phyloP scores from a whole-genome alignment of 2,329 filamentous ascomycete genomes.

The Sclerotinia glacialis region DNA sequence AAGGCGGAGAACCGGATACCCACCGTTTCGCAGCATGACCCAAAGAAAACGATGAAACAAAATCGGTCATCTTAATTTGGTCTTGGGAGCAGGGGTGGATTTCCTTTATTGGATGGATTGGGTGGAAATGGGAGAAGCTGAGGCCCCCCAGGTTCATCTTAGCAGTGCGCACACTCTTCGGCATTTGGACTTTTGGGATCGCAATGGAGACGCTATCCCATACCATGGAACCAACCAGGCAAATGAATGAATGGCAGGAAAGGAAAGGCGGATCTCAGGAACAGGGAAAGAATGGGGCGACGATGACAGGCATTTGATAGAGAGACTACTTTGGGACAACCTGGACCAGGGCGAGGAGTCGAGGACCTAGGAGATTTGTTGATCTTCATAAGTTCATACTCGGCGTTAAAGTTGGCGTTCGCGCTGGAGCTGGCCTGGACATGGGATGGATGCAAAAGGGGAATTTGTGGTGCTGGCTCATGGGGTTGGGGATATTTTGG shows the following conservation, averaged over 20 bases:
- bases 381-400: constrained; percentile 13
- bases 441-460: constrained; percentile 1
- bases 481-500: not conserved
- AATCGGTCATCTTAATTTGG: constrained; percentile 4
- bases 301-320: constrained; percentile 4
- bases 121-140: not conserved
- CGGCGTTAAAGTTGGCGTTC: constrained; percentile 9
- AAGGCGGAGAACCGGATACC: not conserved
- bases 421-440: not conserved
- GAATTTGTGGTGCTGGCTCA: constrained; percentile 10
- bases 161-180: constrained; percentile 14
- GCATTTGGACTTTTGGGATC: constrained; percentile 1
- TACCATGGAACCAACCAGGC: not conserved
- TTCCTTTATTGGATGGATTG: not conserved
- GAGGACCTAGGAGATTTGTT: not conserved
- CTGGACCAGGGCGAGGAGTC: not conserved
- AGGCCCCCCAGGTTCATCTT: constrained; percentile 6
- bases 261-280: constrained; percentile 9
- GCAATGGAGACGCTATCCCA: not conserved
- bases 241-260: constrained; percentile 5
- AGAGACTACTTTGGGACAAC: not conserved
- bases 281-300: constrained; percentile 1
- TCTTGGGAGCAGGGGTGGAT: constrained; percentile 1
- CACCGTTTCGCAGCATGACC: not conserved
- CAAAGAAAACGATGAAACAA: not conserved